Percentiles rank a stretch among this genome's conserved stretches.
Evolutionary conservation across 345 rosid genomes (phyloP).

Genomic region (Boechera divaricarpa): DNA sequence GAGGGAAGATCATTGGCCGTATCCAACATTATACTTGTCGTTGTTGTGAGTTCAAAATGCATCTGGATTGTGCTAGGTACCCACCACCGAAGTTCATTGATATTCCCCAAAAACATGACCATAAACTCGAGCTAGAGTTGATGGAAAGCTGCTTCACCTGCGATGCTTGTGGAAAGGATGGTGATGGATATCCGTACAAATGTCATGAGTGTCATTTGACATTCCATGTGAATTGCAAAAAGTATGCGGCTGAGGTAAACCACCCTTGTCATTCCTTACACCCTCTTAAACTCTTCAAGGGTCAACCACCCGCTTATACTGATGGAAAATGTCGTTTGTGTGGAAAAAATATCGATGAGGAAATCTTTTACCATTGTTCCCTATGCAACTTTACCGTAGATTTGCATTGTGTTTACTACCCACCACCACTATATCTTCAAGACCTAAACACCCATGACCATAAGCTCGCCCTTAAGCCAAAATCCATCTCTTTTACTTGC

Average conservation of each 20-base stretch:
- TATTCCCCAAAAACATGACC: background rate
- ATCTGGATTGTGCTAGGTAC: background rate
- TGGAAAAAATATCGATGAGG: background rate
- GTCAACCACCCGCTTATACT: background rate
- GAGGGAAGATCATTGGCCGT: background rate
- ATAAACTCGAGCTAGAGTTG: conserved; percentile 6
- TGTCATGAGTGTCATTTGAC: background rate
- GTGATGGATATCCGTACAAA: background rate
- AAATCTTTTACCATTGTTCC: background rate
- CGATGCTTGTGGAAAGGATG: background rate
- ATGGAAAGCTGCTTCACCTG: background rate
- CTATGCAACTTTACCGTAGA: too few relatives aligned
- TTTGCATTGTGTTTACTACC: too few relatives aligned
- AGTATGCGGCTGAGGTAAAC: background rate
- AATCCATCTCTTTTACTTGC: too few relatives aligned
- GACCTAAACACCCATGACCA: too few relatives aligned
- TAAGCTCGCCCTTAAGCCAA: too few relatives aligned
- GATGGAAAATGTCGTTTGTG: background rate
- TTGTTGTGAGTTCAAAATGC: background rate
- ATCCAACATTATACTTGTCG: background rate
- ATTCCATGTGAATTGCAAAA: background rate
- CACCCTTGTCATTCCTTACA: conserved; percentile 7
- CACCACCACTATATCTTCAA: too few relatives aligned
- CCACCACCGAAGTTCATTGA: background rate
- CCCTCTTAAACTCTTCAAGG: conserved; percentile 3